Percentiles rank a stretch among this genome's conserved stretches.
These are phyloP conservation scores for Dysphania ambrosioides DNA, from an alignment of 148 eudicot genomes.

Conservation along the genomic window DNA sequence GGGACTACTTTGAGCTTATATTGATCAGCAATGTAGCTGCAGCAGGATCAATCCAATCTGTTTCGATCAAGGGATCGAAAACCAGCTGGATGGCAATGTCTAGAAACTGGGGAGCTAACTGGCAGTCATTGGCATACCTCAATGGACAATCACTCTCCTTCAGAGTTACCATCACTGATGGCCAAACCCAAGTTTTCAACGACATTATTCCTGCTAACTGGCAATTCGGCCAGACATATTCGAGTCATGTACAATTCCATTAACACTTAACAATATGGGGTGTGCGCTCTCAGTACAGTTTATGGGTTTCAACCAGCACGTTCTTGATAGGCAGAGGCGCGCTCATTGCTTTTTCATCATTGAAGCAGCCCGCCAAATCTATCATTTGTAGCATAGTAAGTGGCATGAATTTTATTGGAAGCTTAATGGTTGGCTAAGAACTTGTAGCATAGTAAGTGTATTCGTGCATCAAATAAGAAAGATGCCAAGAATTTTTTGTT, in stretches of 20 bases:
- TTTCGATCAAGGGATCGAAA: constrained; percentile 57
- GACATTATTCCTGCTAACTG: constrained; percentile 61
- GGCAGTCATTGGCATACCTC: constrained; percentile 70
- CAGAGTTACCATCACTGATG: constrained; percentile 60
- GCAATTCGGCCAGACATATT: constrained; percentile 72
- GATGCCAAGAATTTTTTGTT: neutral
- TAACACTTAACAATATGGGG: neutral
- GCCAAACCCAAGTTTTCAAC: constrained; percentile 38
- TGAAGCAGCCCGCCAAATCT: constrained; percentile 52
- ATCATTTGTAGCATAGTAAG: constrained; percentile 6
- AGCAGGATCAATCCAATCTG: constrained; percentile 72
- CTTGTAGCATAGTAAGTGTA: constrained; percentile 5
- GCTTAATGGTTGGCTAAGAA: neutral
- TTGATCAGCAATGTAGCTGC: constrained; percentile 65
- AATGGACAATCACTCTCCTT: constrained; percentile 74
- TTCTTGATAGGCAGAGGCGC: constrained; percentile 44
- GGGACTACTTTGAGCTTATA: constrained; percentile 80
- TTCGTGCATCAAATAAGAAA: constrained; percentile 15
- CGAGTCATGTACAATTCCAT: constrained; percentile 47
- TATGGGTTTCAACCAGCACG: neutral
- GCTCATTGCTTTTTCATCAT: constrained; percentile 29
- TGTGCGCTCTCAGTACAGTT: neutral
- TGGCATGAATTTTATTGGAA: neutral
- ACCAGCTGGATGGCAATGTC: constrained; percentile 74
- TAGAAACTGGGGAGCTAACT: constrained; percentile 92